Conservation (phyloP, 1,139 yeast species). For the Wickerhamomyces sp. region DNA sequence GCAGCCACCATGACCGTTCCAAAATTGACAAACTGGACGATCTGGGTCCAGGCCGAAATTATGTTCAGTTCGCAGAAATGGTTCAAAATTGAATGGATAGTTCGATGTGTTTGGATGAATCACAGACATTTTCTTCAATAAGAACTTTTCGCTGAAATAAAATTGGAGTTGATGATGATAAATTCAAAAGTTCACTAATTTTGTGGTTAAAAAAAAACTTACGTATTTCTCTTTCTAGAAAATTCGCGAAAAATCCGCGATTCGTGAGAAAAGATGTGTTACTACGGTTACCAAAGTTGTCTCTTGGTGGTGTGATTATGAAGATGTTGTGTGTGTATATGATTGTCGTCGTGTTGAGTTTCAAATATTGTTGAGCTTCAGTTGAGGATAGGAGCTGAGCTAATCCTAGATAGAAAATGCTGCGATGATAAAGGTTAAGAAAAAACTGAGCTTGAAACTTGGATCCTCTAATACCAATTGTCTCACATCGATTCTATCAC, state of each 20-base stretch:
- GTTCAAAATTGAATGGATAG: constrained; percentile 73
- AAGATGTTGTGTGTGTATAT: no score
- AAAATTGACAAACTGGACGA: constrained; percentile 83
- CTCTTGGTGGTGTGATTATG: no score
- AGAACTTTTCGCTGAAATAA: background rate
- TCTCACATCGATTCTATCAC: constrained; percentile 45
- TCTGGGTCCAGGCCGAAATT: constrained; percentile 85
- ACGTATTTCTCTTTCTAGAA: background rate
- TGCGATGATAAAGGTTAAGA: constrained; percentile 54
- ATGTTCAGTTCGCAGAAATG: constrained; percentile 74
- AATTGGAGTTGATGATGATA: background rate
- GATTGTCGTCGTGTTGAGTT: no score
- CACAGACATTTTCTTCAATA: constrained; percentile 28
- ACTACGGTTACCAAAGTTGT: no score
- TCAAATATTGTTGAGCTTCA: background rate
- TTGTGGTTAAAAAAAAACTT: background rate
- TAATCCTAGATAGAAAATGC: constrained; percentile 45
- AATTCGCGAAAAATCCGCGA: background rate
- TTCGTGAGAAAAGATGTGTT: no score
- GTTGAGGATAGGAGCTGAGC: background rate
- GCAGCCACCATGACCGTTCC: constrained; percentile 66
- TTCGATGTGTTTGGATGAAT: constrained; percentile 34
- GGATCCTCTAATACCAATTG: constrained; percentile 52
- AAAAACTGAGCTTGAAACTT: constrained; percentile 55
- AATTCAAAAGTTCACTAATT: background rate